Base-by-base conservation (phyloP, 192 early-diverging fungal species). In the Cladochytrium replicatum region DNA sequence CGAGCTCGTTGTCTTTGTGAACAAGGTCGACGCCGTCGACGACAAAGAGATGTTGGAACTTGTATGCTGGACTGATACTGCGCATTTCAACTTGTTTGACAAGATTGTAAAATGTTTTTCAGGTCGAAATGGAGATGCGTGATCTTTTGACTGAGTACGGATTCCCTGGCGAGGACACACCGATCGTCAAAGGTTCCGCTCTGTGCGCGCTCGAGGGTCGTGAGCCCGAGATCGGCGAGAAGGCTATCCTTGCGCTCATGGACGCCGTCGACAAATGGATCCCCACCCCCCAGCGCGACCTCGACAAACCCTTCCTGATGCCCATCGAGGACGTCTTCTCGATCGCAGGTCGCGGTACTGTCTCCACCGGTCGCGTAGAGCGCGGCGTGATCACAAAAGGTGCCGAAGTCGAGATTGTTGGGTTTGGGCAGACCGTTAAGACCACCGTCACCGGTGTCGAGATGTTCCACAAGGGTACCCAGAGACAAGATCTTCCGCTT, bases 291-390 rank as follows among this genome's bases (percentile, higher is more conserved):
- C 48, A 74, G 52, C 75, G 95, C 54, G 93, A 97, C 67, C 74
- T 93, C 44, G 91, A 97, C 66, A 96, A 95, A 80, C 95, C 95
- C 29, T 97, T 99, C 82, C 80, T 97, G 72, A 92, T 99, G 90
- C 89, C 93, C 13, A 80, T 99, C 58, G 93, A 98, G 75, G 91
- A 99, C 67, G 87, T 96, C 23, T 99, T 93, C 75, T 93, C 89
- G 25, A 99, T 97, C 55, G 85, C 91, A 63, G 95, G 95, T 37
- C 88, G 90, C 72, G 93, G 95, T 63, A 96, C 93, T 26, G 93
- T 99, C 11, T 80, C 83, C 29, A 95, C 91, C 34, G 95, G 95
- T 30, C 80, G 91, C 63, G 90, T 96, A 29, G 91, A 94, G 68
- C 84, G 93, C 63, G 95, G 95, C 41, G 71, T 80, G 50, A 83